Evolutionary conservation across 805 yeast species (phyloP).

Genomic region (Lachancea quebecensis): DNA sequence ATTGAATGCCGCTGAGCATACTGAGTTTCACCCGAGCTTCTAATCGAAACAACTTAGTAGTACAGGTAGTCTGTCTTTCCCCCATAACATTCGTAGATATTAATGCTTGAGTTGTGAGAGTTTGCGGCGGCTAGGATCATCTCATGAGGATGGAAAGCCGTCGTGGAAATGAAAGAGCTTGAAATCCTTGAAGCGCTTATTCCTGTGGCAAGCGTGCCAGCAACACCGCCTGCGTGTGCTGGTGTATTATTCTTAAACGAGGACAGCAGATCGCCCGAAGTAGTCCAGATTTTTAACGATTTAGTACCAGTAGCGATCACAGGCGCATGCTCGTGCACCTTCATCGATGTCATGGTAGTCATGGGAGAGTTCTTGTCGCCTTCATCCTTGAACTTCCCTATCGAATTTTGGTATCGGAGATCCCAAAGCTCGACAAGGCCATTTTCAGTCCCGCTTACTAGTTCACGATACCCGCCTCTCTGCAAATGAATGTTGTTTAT

Average conservation of each 20-base stretch:
- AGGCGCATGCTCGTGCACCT: constrained; percentile 96
- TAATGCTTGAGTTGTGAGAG: constrained; percentile 66
- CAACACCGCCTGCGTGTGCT: constrained; percentile 23
- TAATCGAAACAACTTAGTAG: not conserved
- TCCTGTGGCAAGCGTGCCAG: constrained; percentile 29
- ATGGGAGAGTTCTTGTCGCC: constrained; percentile 26
- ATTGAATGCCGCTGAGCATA: too few species aligned
- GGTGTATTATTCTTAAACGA: constrained; percentile 40
- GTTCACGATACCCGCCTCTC: constrained; percentile 89
- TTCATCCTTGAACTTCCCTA: constrained; percentile 54
- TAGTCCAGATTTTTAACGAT: constrained; percentile 73
- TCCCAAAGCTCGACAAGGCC: constrained; percentile 90
- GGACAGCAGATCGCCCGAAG: constrained; percentile 68
- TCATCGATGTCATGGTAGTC: constrained; percentile 52
- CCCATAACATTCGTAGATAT: constrained; percentile 50
- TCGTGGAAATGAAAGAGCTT: constrained; percentile 49
- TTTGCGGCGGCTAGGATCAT: constrained; percentile 88
- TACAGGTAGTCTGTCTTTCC: constrained; percentile 13
- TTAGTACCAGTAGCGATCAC: constrained; percentile 83
- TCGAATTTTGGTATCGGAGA: constrained; percentile 66
- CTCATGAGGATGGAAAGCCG: constrained; percentile 86
- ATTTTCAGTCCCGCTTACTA: constrained; percentile 74
- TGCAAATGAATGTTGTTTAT: constrained; percentile 87
- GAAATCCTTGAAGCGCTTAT: constrained; percentile 27
- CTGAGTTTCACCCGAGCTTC: not conserved